A percentile compares a stretch with the other conserved stretches of the same genome.
phyloP scores from a whole-genome alignment of 176 grass and related monocot genomes.

The Dendrocalamus sinicus region DNA sequence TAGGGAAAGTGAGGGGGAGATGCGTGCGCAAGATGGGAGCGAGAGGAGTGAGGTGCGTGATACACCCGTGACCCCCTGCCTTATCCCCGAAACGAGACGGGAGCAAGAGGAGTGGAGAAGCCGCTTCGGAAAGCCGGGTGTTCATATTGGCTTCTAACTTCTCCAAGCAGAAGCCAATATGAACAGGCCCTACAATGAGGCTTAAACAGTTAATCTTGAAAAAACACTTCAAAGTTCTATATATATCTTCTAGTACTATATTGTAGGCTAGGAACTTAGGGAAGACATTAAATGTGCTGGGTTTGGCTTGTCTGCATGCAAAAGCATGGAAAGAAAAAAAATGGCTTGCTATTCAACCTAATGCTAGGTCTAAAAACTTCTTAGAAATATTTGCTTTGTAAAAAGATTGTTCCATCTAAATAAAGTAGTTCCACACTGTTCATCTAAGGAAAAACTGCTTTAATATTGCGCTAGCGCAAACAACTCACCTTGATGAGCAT shows the following conservation, averaged over 20 bases:
- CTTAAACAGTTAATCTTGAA: too few species aligned
- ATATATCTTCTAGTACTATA: conserved; percentile 9
- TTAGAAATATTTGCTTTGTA: conserved; percentile 12
- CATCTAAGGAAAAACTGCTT: conserved; percentile 9
- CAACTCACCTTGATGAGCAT: conserved; percentile 58
- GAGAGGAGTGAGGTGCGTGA: too few species aligned
- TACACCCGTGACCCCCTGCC: too few species aligned
- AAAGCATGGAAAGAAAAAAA: neutral
- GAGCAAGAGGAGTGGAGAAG: too few species aligned
- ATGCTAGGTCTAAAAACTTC: neutral
- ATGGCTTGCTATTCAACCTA: conserved; percentile 4
- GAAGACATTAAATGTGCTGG: neutral
- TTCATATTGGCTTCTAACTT: too few species aligned
- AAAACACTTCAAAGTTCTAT: conserved; percentile 2
- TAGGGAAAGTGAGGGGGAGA: too few species aligned
- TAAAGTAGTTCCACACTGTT: neutral
- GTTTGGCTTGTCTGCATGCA: neutral
- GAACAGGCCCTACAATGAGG: too few species aligned
- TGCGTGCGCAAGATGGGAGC: too few species aligned
- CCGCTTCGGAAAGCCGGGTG: too few species aligned
- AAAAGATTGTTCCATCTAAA: conserved; percentile 18
- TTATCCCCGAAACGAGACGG: too few species aligned
- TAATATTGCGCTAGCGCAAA: conserved; percentile 35
- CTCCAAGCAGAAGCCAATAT: too few species aligned
- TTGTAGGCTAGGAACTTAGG: neutral